phyloP scores from a whole-genome alignment of 805 yeast genomes.

The Wickerhamiella vanderwaltii region DNA sequence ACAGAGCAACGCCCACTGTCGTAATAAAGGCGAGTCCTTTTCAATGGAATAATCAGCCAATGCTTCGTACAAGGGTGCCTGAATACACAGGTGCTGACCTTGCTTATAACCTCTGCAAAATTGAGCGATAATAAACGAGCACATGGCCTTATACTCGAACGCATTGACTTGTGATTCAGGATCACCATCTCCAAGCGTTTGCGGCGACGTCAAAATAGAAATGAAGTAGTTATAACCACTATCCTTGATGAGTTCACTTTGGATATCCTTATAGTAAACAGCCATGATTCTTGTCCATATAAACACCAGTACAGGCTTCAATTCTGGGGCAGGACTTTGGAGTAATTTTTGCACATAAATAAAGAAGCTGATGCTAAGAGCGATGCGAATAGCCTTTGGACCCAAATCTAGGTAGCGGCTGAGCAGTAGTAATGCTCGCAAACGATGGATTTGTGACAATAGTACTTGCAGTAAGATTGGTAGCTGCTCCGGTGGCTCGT shows the following conservation, averaged over 20 bases:
- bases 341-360: constrained; percentile 83
- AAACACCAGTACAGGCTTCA: constrained; percentile 85
- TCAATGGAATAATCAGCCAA: constrained; percentile 52
- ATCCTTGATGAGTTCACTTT: constrained; percentile 83
- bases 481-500: constrained; percentile 85
- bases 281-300: constrained; percentile 98
- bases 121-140: constrained; percentile 78
- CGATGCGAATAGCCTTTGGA: constrained; percentile 93
- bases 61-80: constrained; percentile 56
- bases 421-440: constrained; percentile 72
- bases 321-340: constrained; percentile 90
- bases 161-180: constrained; percentile 19
- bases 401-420: constrained; percentile 86
- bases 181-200: constrained; percentile 2
- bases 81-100: constrained; percentile 72
- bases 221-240: constrained; percentile 82
- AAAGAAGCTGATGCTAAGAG: constrained; percentile 87
- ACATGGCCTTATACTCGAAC: constrained; percentile 81
- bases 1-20: constrained; percentile 90
- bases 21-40: constrained; percentile 69
- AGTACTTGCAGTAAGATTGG: constrained; percentile 90
- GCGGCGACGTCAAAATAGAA: constrained; percentile 44
- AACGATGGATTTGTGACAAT: constrained; percentile 84
- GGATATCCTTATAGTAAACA: constrained; percentile 80
- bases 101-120: constrained; percentile 68